phyloP scores from a whole-genome alignment of 805 yeast species.

The Wickerhamomyces queroliae region DNA sequence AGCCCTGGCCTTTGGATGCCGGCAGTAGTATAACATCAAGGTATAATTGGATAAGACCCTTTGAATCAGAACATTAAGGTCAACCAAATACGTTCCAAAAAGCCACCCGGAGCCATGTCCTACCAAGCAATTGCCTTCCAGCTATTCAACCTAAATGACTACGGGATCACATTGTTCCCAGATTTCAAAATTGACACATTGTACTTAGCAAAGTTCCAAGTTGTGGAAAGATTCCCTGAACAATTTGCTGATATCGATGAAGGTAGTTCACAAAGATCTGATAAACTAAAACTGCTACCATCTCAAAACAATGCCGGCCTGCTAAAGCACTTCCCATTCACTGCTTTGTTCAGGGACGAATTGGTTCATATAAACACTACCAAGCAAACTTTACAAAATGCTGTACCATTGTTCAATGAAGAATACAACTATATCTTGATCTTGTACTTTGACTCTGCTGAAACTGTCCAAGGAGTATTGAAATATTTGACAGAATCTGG shows the following conservation, averaged over 20 bases:
- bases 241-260: conserved; percentile 9
- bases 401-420: conserved; percentile 12
- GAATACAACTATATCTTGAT: conserved; percentile 19
- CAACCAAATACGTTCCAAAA: background rate
- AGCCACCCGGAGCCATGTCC: background rate
- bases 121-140: background rate
- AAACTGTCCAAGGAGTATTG: conserved; percentile 2
- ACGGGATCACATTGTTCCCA: conserved; percentile 17
- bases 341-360: conserved; percentile 13
- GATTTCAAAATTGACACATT: conserved; percentile 14
- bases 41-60: background rate
- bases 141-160: conserved; percentile 14
- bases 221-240: conserved; percentile 15
- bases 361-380: conserved; percentile 9
- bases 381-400: conserved; percentile 3
- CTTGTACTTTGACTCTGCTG: conserved; percentile 10
- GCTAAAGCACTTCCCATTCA: conserved; percentile 18
- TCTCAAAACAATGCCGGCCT: conserved; percentile 3
- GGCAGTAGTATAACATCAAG: too few relatives aligned
- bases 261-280: conserved; percentile 19
- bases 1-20: too few relatives aligned
- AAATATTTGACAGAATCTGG: conserved; percentile 7
- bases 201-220: conserved; percentile 15
- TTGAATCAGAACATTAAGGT: background rate
- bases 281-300: conserved; percentile 8